Evolutionary conservation across 305 asterid genomes (phyloP), one percentile per base, ranked within the genome.

Genomic region (Euphrasia arctica): DNA sequence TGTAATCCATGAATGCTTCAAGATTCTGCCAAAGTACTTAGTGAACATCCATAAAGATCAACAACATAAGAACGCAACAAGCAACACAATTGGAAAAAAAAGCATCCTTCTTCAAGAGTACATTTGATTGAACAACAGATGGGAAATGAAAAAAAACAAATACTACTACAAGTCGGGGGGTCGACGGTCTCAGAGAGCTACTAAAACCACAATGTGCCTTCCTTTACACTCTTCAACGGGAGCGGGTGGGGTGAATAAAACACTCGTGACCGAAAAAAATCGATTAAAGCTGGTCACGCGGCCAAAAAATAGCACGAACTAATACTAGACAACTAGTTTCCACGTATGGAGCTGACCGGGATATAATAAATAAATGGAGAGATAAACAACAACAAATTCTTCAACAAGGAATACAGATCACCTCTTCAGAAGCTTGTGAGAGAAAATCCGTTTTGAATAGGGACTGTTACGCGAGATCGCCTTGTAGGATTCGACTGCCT

Each of bases 401-500:
- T 66, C 54, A 60, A 27, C 60, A 55, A 62, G 31, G 65, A 67
- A 32, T 27, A 67, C 60, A 54, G 4, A 58, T 87, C 88, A 90
- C 88, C 81, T 83, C 88, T 78, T 90, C 79, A 85, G 48, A 51
- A 87, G 83, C 81, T 85, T 90, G 72, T 80, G 85, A 12, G 95
- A 83, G 83, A 90, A 90, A 39, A 90, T 82, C 79, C 89, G 77
- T 82, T 90, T 90, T 9, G 95, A 83, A 65, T 83, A 87, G 3
- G 97, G 95, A 69, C 92, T 82, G 63, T 81, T 88, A 50, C 95
- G 84, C 0, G 95, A 82, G 72, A 79, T 63, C 36, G 82, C 80
- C 77, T 78, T 87, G 75, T 79, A 80, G 59, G 88, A 79, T 68
- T 87, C 90, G 28, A 90, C 79, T 64, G 85, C 83, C 39, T 79